Conservation (phyloP, 75 land plant genomes). For the Selaginella tamariscina region DNA sequence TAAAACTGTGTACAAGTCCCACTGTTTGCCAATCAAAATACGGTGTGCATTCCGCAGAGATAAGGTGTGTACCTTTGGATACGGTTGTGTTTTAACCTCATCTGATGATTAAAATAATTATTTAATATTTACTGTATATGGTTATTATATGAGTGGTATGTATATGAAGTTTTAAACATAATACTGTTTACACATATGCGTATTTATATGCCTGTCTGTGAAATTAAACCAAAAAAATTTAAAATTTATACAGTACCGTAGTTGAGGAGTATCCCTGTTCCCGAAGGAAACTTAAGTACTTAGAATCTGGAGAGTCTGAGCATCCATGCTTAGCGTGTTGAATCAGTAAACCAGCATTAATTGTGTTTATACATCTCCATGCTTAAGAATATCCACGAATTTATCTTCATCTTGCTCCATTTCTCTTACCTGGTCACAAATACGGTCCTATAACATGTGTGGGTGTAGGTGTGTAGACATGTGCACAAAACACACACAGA, state of each 20-base stretch:
- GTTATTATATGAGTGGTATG: too few relatives aligned
- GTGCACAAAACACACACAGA: too few relatives aligned
- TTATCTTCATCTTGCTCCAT: constrained; percentile 52
- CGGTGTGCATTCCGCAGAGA: constrained; percentile 75
- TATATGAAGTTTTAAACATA: too few relatives aligned
- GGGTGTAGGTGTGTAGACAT: too few relatives aligned
- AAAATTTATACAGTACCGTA: too few relatives aligned
- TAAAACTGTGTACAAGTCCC: constrained; percentile 75
- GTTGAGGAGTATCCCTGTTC: not conserved
- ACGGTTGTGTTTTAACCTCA: not conserved
- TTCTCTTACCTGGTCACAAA: constrained; percentile 15
- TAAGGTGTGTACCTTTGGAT: constrained; percentile 84
- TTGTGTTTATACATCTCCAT: constrained; percentile 84
- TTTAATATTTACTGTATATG: too few relatives aligned
- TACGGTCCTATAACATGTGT: too few relatives aligned
- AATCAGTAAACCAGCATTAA: constrained; percentile 73
- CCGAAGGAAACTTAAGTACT: constrained; percentile 43
- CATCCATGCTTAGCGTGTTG: constrained; percentile 67
- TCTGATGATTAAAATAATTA: too few relatives aligned
- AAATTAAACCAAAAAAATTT: too few relatives aligned
- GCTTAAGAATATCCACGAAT: constrained; percentile 52
- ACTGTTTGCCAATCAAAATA: constrained; percentile 99
- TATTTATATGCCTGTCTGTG: too few relatives aligned
- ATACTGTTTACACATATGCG: too few relatives aligned
- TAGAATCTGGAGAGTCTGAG: constrained; percentile 53